Evolutionary conservation across 163 green algal genomes (phyloP).

Genomic region (Chloromonas sp.): DNA sequence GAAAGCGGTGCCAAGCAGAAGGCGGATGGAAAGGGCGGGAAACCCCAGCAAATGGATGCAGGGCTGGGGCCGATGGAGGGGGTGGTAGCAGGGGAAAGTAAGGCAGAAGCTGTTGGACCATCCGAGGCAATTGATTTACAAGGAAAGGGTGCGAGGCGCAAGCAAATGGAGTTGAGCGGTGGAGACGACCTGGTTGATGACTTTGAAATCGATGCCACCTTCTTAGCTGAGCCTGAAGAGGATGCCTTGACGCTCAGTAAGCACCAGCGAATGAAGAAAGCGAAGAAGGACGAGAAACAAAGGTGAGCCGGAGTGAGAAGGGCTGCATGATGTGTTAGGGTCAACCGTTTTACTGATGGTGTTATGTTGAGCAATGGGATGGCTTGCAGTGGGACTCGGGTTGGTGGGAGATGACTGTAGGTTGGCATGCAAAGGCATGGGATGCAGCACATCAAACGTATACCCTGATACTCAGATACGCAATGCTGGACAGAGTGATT

Average conservation of each 20-base stretch:
- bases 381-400: no score
- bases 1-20: no score
- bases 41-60: no score
- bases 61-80: no score
- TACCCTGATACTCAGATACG: neutral
- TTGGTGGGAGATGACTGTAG: no score
- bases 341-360: no score
- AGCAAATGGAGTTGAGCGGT: neutral
- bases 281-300: constrained; percentile 2
- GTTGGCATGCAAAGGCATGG: no score
- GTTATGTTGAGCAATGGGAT: no score
- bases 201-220: constrained; percentile 1
- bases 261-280: neutral
- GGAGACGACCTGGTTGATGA: constrained; percentile 5
- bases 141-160: neutral
- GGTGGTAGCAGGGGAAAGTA: neutral
- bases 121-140: neutral
- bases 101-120: neutral
- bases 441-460: no score
- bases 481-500: neutral
- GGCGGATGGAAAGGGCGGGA: no score
- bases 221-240: constrained; percentile 5
- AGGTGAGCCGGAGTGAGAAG: neutral
- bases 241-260: neutral
- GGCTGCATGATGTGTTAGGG: neutral